Evolutionary conservation across 768 basidiomycete species (phyloP), one percentile per base, ranked within the genome.

Genomic region (Leccinellum luteum): DNA sequence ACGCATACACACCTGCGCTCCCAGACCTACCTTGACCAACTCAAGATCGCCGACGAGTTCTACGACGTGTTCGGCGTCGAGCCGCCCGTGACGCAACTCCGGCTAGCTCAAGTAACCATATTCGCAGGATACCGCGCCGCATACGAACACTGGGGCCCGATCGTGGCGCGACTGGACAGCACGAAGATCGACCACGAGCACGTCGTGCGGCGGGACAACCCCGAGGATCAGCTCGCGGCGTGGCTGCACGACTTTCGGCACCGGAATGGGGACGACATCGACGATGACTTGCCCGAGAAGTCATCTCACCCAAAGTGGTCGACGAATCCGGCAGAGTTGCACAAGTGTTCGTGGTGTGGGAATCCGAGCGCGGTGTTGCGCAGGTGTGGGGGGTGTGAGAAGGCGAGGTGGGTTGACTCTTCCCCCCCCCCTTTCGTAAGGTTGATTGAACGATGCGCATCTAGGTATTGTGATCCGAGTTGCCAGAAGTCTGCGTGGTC

Each of bases 281-380:
- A 73, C 1, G 68, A 69, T 32, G 66, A 70, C 32, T 34, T 64
- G 53, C 65, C 67, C 19, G 62, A 71, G 45, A 69, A 21, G 54
- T 71, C 75, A 34, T 69, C 73, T 13, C 77, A 79, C 51, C 76
- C 80, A 13, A 78, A 74, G 62, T 74, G 84, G 61, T 80, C 76
- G 56, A 66, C 69, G 19, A 82, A 84, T 48, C 71, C 73, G 19
- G 79, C 85, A 8, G 76, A 69, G 35, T 69, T 89, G 43, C 87
- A 84, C 69, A 71, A 78, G 25, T 89, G 87, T 63, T 84, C 85
- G 25, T 84, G 80, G 54, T 48, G 86, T 58, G 76, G 79, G 6
- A 87, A 86, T 57, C 85, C 85, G 7, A 86, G 82, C 51, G 84
- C 83, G 0, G 75, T 76, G 8, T 66, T 85, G 50, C 76, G 77